A percentile compares a stretch with the other conserved stretches of the same genome.
Evolutionary conservation across 2,329 filamentous ascomycete genomes (phyloP).

Genomic region (Penicillium psychrosexuale): DNA sequence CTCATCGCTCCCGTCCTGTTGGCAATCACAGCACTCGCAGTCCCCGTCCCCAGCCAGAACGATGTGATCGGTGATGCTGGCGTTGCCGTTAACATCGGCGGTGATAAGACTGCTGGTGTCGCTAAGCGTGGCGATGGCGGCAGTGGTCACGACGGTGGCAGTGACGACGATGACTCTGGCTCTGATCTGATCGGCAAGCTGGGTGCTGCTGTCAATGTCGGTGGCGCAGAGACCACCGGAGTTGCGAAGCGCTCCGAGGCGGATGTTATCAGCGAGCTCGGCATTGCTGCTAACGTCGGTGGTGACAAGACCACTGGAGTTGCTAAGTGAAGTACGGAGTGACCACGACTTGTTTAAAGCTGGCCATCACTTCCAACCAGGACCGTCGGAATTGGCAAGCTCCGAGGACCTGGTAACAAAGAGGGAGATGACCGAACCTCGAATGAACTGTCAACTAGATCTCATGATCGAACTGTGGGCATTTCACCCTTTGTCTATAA

Average conservation of each 20-base stretch:
- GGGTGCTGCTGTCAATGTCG: not conserved
- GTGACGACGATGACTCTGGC: not conserved
- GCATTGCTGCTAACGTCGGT: too few relatives aligned
- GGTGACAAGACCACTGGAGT: too few relatives aligned
- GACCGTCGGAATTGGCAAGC: not conserved
- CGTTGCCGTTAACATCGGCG: not conserved
- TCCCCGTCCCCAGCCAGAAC: not conserved
- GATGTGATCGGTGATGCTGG: not conserved
- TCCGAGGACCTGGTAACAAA: not conserved
- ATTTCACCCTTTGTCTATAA: not conserved
- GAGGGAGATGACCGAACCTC: not conserved
- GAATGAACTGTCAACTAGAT: not conserved
- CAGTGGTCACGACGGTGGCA: not conserved
- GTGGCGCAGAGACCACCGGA: not conserved
- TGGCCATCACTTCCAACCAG: not conserved
- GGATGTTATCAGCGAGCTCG: not conserved
- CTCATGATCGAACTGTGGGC: not conserved
- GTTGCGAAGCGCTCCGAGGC: not conserved
- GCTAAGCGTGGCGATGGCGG: not conserved
- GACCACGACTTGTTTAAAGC: not conserved
- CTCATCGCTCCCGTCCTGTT: conserved; percentile 4
- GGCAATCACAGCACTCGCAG: conserved; percentile 5
- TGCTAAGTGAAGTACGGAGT: not conserved
- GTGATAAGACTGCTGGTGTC: not conserved
- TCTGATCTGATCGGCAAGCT: not conserved